These are phyloP conservation scores for Hypoxylon cercidicola DNA, from an alignment of 495 filamentous ascomycete genomes.

Conservation along the genomic window DNA sequence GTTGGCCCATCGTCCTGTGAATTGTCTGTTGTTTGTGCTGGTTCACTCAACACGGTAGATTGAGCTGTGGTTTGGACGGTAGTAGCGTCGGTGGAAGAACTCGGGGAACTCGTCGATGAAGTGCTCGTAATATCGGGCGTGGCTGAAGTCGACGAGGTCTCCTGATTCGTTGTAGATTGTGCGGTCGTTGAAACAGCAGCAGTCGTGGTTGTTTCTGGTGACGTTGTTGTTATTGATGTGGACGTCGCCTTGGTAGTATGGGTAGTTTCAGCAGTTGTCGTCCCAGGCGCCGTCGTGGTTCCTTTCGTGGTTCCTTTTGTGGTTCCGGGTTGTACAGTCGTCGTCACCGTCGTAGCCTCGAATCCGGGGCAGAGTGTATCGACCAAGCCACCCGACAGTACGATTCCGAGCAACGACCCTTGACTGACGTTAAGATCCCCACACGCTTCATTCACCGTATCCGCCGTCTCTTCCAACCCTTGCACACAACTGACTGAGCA, in stretches of 20 bases:
- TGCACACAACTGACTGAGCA: conserved; percentile 51
- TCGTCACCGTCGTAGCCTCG: conserved; percentile 29
- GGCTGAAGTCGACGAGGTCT: conserved; percentile 22
- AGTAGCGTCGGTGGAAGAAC: conserved; percentile 17
- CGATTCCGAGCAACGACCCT: conserved; percentile 49
- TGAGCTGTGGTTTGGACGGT: conserved; percentile 25
- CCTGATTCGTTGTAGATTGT: conserved; percentile 19
- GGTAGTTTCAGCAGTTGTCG: conserved; percentile 11
- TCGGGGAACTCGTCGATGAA: conserved; percentile 17
- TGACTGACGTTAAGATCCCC: conserved; percentile 36
- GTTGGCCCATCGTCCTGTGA: conserved; percentile 15
- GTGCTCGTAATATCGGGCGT: background rate
- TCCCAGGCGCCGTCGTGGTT: conserved; percentile 37
- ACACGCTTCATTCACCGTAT: conserved; percentile 45
- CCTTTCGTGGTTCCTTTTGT: no score
- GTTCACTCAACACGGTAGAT: conserved; percentile 15
- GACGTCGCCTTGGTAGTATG: conserved; percentile 11
- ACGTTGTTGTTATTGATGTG: conserved; percentile 17
- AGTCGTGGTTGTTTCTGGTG: conserved; percentile 9
- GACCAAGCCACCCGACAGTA: conserved; percentile 48
- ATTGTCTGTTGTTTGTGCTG: conserved; percentile 26
- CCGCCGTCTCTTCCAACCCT: conserved; percentile 42
- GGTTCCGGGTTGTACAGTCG: conserved; percentile 30
- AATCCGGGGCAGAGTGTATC: conserved; percentile 49
- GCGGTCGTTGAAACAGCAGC: conserved; percentile 22